A percentile compares a stretch with the other conserved stretches of the same genome.
Conservation (phyloP, 2,329 filamentous ascomycete genomes). For the Ramularia collo-cygni region DNA sequence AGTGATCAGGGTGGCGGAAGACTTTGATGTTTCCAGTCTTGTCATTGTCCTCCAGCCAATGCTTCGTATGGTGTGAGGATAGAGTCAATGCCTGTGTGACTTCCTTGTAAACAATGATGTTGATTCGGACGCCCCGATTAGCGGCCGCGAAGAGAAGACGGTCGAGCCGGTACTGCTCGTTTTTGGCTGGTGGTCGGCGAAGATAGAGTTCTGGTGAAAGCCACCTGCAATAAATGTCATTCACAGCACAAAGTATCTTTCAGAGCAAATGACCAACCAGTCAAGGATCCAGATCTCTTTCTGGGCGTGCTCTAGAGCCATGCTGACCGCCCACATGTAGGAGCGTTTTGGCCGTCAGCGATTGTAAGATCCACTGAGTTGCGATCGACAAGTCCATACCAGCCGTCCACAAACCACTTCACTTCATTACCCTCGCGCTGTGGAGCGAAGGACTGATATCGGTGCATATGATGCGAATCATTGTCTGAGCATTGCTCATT, state of each 20-base stretch:
- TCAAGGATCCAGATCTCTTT: constrained; percentile 73
- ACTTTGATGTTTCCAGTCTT: constrained; percentile 80
- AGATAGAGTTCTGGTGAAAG: constrained; percentile 82
- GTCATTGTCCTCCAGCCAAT: constrained; percentile 59
- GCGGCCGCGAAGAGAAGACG: constrained; percentile 75
- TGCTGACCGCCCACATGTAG: constrained; percentile 79
- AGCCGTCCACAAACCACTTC: constrained; percentile 82
- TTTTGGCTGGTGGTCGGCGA: constrained; percentile 69
- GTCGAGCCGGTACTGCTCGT: constrained; percentile 79
- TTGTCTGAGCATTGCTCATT: constrained; percentile 29
- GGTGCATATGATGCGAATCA: constrained; percentile 41
- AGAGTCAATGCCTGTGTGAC: constrained; percentile 46
- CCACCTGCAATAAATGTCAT: constrained; percentile 48
- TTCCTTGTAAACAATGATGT: constrained; percentile 90
- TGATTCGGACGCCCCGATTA: constrained; percentile 73
- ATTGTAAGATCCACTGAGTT: constrained; percentile 38
- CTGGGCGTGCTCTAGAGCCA: constrained; percentile 68
- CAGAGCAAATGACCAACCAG: constrained; percentile 40
- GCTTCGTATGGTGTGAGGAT: constrained; percentile 69
- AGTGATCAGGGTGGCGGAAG: constrained; percentile 84
- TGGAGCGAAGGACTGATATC: constrained; percentile 62
- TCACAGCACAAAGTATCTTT: constrained; percentile 64
- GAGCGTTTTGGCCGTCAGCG: constrained; percentile 57
- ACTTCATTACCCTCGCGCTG: constrained; percentile 62
- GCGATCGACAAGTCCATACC: neutral